Base-by-base conservation (phyloP, 257 asterid genomes). In the Osmanthus fragrans region DNA sequence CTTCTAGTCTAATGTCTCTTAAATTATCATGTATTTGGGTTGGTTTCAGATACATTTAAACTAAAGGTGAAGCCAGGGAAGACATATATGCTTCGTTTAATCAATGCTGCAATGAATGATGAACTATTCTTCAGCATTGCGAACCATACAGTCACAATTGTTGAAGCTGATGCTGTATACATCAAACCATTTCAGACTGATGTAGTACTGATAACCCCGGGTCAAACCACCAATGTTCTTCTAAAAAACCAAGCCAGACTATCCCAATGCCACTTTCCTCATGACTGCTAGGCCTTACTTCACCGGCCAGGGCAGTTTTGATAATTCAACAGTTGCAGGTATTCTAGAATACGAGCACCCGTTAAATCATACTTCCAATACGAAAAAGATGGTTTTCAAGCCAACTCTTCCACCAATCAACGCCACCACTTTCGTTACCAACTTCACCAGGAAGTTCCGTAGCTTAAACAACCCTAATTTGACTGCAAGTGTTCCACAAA, bases 61-160 rank as follows among this genome's bases (percentile, higher is more conserved):
- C 78, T 89, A 76, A 89, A 84, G 75, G 92, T 87, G 80, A 87
- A 83, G 79, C 87, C 90, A 7, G 94, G 90, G 70, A 89, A 83
- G 80, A 89, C 95, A 0, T 89, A 91, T 72, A 75, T 89, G 88
- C 93, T 89, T 69, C 97, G 97, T 1, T 63, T 91, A 74, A 86
- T 91, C 77, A 91, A 89, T 7, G 97, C 93, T 71, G 97, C 93
- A 75, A 80, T 91, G 84, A 91, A 91, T 29, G 96, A 89, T 9
- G 92, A 89, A 75, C 79, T 91, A 13, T 91, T 86, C 80, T 86
- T 89, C 84, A 86, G 90, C 82, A 89, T 91, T 6, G 94, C 96
- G 49, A 89, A 91, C 75, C 96, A 91, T 34, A 80, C 83, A 4
- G 54, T 91, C 80, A 88, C 86, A 34, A 65, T 91, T 2, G 96